Evolutionary conservation across 1,139 yeast species (phyloP).

Genomic region (Sporopachydermia cereana): DNA sequence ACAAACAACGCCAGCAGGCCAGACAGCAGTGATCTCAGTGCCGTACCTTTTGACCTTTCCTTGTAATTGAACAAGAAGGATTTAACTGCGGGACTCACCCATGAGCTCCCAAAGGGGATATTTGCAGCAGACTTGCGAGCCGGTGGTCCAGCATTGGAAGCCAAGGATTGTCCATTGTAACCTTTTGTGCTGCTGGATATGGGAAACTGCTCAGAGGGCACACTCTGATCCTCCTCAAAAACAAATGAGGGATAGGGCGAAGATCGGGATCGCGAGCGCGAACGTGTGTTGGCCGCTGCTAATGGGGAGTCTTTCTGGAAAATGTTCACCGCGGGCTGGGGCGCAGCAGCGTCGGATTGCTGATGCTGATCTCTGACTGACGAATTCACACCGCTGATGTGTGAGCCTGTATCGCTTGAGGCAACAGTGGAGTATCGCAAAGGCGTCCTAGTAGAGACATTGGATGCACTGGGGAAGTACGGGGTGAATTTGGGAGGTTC

Average conservation of each 20-base stretch:
- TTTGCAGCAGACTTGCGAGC: background rate
- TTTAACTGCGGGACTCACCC: background rate
- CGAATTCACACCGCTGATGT: too few relatives aligned
- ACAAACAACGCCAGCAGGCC: background rate
- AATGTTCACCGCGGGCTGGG: background rate
- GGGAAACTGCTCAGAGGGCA: too few relatives aligned
- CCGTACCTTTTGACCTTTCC: background rate
- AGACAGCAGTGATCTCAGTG: background rate
- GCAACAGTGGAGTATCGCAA: background rate
- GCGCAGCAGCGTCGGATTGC: background rate
- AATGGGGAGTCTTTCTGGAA: conserved; percentile 3
- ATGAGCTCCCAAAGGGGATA: too few relatives aligned
- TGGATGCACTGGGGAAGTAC: background rate
- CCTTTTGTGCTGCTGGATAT: too few relatives aligned
- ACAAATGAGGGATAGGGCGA: conserved; percentile 3
- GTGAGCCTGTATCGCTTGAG: background rate
- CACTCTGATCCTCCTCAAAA: background rate
- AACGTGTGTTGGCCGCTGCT: background rate
- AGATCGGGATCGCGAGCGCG: background rate
- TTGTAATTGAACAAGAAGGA: background rate
- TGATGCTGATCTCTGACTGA: too few relatives aligned
- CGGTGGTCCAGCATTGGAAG: background rate
- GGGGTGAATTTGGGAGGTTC: conserved; percentile 5
- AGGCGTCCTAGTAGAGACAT: background rate
- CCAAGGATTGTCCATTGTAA: too few relatives aligned